Conservation (phyloP, 441 rosid species). For the Kokia cookei region DNA sequence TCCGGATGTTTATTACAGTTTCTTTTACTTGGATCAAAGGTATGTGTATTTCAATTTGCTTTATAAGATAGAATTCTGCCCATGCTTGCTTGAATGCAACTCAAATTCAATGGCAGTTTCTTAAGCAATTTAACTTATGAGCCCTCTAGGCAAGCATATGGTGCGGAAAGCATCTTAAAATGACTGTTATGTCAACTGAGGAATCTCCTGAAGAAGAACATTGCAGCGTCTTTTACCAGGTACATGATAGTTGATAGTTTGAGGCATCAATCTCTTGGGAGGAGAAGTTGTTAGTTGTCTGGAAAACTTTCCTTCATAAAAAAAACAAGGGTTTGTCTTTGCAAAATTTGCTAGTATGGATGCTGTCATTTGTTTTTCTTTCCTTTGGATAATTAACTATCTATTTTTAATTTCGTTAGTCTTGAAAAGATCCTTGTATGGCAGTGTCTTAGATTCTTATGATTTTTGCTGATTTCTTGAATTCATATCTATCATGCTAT, state of each 20-base stretch:
- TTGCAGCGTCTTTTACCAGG: constrained; percentile 61
- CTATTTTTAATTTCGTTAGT: background rate
- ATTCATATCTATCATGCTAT: background rate
- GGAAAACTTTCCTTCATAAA: background rate
- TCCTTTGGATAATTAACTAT: background rate
- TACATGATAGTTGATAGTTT: constrained; percentile 6
- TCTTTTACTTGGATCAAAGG: constrained; percentile 65
- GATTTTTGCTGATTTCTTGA: background rate
- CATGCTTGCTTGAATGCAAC: background rate
- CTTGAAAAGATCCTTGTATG: background rate
- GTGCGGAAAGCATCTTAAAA: constrained; percentile 87
- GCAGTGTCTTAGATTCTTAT: background rate
- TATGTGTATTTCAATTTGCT: constrained; percentile 8
- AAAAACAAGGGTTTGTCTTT: background rate
- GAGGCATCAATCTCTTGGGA: background rate
- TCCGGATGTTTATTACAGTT: constrained; percentile 35
- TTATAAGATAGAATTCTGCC: background rate
- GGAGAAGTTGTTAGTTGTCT: background rate
- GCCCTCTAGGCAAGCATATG: constrained; percentile 63
- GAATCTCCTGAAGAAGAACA: constrained; percentile 94
- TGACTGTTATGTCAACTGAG: constrained; percentile 70
- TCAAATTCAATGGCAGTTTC: background rate
- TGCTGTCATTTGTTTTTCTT: background rate
- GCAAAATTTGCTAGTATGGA: background rate
- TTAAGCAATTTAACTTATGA: background rate